phyloP scores from a whole-genome alignment of 768 basidiomycete genomes.

The Pulveroboletus sp. region DNA sequence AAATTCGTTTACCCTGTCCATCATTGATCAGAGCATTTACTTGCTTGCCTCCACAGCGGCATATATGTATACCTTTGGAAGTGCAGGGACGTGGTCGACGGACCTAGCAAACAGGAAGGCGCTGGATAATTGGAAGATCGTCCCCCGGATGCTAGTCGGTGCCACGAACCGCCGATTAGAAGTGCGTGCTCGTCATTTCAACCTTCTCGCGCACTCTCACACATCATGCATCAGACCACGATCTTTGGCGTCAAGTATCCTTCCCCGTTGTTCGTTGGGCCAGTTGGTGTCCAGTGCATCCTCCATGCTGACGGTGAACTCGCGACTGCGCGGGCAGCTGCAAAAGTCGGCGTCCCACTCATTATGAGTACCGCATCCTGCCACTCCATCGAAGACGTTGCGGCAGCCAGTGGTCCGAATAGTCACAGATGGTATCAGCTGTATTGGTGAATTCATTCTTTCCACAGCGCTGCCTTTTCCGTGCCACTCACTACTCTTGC shows the following conservation, averaged over 20 bases:
- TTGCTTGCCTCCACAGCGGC: conserved; percentile 39
- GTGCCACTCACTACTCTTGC: neutral
- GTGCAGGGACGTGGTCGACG: conserved; percentile 68
- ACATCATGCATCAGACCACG: conserved; percentile 45
- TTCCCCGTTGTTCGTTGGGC: conserved; percentile 60
- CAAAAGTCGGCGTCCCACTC: conserved; percentile 57
- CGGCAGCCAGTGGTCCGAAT: conserved; percentile 55
- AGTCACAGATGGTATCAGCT: conserved; percentile 77
- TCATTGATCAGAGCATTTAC: neutral
- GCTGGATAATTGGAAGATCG: conserved; percentile 63
- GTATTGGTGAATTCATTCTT: conserved; percentile 51
- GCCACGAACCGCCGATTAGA: conserved; percentile 54
- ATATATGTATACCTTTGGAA: conserved; percentile 74
- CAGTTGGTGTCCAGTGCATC: conserved; percentile 77
- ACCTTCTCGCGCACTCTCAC: neutral
- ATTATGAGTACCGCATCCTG: conserved; percentile 73
- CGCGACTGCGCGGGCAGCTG: conserved; percentile 62
- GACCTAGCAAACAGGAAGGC: conserved; percentile 60
- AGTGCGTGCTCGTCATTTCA: conserved; percentile 32
- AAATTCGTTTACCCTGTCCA: too few relatives aligned
- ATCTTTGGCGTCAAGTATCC: conserved; percentile 64
- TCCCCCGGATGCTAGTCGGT: conserved; percentile 75
- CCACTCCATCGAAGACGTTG: conserved; percentile 75
- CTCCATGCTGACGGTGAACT: conserved; percentile 69
- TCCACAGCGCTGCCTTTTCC: neutral